Evolutionary conservation across 345 rosid species (phyloP).

Genomic region (Mercurialis annua): DNA sequence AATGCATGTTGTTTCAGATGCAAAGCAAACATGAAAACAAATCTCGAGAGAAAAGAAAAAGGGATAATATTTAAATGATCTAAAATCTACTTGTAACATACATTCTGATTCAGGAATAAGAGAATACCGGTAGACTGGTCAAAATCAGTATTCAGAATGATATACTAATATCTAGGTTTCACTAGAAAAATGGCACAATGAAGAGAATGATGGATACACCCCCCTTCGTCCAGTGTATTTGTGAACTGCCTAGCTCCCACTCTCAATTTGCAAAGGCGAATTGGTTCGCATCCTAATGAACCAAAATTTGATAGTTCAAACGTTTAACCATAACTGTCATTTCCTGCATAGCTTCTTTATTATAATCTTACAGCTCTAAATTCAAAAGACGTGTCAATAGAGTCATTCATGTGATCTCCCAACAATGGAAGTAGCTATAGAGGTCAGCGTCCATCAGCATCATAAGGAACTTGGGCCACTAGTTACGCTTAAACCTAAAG

Average conservation of each 20-base stretch:
- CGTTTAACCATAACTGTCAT: background rate
- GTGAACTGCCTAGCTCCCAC: background rate
- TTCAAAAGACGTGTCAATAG: background rate
- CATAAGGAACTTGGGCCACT: background rate
- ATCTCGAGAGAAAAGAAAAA: background rate
- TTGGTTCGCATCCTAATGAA: background rate
- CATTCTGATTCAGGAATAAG: conserved; percentile 1
- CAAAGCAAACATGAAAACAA: background rate
- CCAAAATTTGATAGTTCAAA: background rate
- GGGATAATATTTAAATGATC: background rate
- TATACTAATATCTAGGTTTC: background rate
- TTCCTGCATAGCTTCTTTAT: background rate
- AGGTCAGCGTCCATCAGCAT: background rate
- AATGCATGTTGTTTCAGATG: background rate
- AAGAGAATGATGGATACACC: background rate
- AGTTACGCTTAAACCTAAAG: background rate
- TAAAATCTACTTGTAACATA: background rate
- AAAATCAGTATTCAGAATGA: background rate
- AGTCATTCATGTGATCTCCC: background rate
- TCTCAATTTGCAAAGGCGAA: background rate
- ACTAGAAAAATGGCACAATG: background rate
- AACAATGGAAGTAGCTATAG: background rate
- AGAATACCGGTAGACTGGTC: background rate
- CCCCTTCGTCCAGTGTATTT: background rate
- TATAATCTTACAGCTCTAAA: background rate